These are phyloP conservation scores for Aspergillus sp. DNA, from an alignment of 2,329 filamentous ascomycete genomes.

Conservation along the genomic window DNA sequence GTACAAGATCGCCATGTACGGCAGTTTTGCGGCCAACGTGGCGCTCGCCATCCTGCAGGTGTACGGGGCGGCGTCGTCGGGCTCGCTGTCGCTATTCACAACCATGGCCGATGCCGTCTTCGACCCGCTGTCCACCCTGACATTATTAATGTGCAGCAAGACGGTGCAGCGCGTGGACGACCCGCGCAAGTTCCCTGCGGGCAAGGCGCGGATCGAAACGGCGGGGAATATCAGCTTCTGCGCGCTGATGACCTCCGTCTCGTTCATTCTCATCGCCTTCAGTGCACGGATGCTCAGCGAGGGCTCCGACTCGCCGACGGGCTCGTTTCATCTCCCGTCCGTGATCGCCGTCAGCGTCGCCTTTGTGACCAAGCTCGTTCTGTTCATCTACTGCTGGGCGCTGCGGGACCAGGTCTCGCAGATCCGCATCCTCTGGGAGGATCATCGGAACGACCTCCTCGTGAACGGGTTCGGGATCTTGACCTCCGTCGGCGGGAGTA, in stretches of 20 bases:
- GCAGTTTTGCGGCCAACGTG: conserved; percentile 69
- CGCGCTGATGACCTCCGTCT: conserved; percentile 90
- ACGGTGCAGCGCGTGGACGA: conserved; percentile 87
- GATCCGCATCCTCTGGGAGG: conserved; percentile 86
- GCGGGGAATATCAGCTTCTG: conserved; percentile 94
- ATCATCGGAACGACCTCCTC: conserved; percentile 93
- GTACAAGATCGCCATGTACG: conserved; percentile 52
- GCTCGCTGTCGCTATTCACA: conserved; percentile 91
- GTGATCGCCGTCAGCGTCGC: conserved; percentile 77
- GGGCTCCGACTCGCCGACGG: conserved; percentile 41
- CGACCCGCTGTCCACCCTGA: conserved; percentile 81
- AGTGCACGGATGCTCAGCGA: conserved; percentile 60
- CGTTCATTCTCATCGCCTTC: conserved; percentile 84
- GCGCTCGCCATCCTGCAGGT: conserved; percentile 70
- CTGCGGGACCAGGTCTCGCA: conserved; percentile 86
- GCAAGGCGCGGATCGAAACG: conserved; percentile 89
- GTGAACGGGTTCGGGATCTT: conserved; percentile 91
- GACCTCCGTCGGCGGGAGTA: conserved; percentile 81
- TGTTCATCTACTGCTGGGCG: conserved; percentile 90
- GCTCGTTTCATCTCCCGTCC: conserved; percentile 67
- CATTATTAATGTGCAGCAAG: conserved; percentile 75
- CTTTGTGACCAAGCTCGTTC: conserved; percentile 68
- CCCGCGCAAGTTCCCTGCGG: conserved; percentile 74
- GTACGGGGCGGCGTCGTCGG: conserved; percentile 76
- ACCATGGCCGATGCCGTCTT: conserved; percentile 96